Conservation (phyloP, 2,329 filamentous ascomycete genomes). For the Didymella lethalis region DNA sequence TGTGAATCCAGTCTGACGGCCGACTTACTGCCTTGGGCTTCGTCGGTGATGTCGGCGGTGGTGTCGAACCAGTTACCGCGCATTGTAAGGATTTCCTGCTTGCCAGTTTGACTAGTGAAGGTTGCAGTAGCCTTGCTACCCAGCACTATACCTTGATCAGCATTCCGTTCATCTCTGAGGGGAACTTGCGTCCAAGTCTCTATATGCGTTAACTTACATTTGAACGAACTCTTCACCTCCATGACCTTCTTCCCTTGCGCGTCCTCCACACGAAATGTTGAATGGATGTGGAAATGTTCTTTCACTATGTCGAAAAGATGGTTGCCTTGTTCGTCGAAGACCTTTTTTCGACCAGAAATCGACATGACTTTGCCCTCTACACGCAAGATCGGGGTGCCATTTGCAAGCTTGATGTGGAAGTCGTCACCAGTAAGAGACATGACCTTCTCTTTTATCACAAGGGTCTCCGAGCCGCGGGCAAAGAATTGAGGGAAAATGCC, state of each 20-base stretch:
- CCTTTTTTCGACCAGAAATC: constrained; percentile 63
- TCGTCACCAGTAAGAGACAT: constrained; percentile 69
- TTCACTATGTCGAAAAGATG: constrained; percentile 67
- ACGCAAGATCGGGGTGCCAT: constrained; percentile 63
- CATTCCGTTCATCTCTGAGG: neutral
- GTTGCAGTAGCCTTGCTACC: constrained; percentile 64
- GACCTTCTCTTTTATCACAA: constrained; percentile 68
- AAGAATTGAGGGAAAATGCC: constrained; percentile 44
- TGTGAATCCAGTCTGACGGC: neutral
- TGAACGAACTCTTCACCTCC: constrained; percentile 64
- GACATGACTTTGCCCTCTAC: constrained; percentile 64
- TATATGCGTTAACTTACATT: constrained; percentile 52
- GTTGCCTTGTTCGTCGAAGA: constrained; percentile 62
- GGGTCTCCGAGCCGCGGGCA: constrained; percentile 49
- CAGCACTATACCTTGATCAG: constrained; percentile 48
- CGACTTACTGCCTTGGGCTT: constrained; percentile 45
- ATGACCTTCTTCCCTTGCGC: constrained; percentile 58
- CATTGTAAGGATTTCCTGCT: constrained; percentile 54
- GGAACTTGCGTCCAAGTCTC: neutral
- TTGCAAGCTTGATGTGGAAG: constrained; percentile 67
- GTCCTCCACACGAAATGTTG: constrained; percentile 61
- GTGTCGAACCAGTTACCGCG: constrained; percentile 69
- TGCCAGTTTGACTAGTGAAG: constrained; percentile 53
- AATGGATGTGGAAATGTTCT: constrained; percentile 60
- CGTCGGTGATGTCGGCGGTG: constrained; percentile 65